Percentiles rank a stretch among this genome's conserved stretches.
phyloP scores from a whole-genome alignment of 2,329 filamentous ascomycete species.

The Ceratocystis destructans region DNA sequence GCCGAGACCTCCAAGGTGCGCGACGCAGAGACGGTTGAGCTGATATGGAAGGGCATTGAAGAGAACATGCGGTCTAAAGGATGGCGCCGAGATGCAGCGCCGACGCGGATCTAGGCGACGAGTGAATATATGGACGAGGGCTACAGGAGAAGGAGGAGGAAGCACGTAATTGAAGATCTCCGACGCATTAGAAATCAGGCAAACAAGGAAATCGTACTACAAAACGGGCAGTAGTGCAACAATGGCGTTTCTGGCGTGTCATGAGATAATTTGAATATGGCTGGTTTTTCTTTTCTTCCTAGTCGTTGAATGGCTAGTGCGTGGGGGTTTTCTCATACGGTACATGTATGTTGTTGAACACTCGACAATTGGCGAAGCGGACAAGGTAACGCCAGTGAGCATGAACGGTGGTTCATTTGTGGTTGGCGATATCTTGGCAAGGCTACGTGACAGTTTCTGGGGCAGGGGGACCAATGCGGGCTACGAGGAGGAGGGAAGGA shows the following conservation, averaged over 20 bases:
- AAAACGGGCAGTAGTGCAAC: slow-evolving; percentile 9
- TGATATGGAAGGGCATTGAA: slow-evolving; percentile 84
- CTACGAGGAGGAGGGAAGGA: neutral
- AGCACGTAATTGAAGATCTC: neutral
- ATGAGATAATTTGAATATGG: slow-evolving; percentile 1
- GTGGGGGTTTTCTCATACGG: too few species aligned
- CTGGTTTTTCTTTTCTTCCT: neutral
- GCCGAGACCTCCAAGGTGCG: slow-evolving; percentile 54
- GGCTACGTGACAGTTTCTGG: neutral
- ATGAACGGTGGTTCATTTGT: neutral
- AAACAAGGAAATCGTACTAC: neutral
- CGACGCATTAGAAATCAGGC: neutral
- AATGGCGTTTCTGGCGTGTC: slow-evolving; percentile 11
- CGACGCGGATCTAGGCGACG: slow-evolving; percentile 34
- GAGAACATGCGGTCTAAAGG: slow-evolving; percentile 72
- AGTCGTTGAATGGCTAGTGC: too few species aligned
- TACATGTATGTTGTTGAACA: too few species aligned
- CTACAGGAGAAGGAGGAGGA: neutral
- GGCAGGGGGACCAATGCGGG: neutral
- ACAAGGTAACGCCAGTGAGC: too few species aligned
- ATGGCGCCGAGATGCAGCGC: slow-evolving; percentile 61
- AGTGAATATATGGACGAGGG: neutral
- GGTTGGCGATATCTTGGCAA: slow-evolving; percentile 2
- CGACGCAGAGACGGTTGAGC: slow-evolving; percentile 84
- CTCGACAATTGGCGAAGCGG: too few species aligned